Evolutionary conservation across 371 early-diverging fungal genomes (phyloP), one percentile per base, ranked within the genome.

Genomic region (Haplosporangium sp.): DNA sequence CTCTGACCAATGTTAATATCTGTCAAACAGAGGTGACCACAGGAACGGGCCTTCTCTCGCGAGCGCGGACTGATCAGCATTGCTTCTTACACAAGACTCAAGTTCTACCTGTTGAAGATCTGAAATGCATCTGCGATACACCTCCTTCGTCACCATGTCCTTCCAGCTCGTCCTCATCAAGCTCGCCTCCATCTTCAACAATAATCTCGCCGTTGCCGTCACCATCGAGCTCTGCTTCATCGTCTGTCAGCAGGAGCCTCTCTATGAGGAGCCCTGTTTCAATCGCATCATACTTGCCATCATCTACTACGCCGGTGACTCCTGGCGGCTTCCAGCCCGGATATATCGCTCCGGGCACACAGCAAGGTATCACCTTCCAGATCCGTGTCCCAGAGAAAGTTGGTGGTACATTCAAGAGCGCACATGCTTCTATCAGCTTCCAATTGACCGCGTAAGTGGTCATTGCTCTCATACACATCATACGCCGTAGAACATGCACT

Each of bases 371-470:
- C 13, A 21, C 72, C 10, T 68, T 77, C 63, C 64, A 67, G 20
- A 77, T 77, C 61, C 67, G 62, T 1, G 57, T 77, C 9, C 79
- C 79, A 0, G 67, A 67, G 41, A 71, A 68, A 16, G 79, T 77
- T 20, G 68, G 72, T 1, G 79, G 79, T 0, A 59, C 67, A 0
- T 77, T 71, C 48, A 67, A 68, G 43, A 71, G 61, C 11, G 61
- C 68, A 0, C 67, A 64, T 46, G 79, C 72, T 13, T 77, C 72
- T 10, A 59, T 77, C 52, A 60, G 50, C 48, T 72, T 71, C 14
- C 72, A 67, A 10, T 45, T 77, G 7, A 67, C 62, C 3, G 79
- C 79, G 72, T 77, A 72, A 55, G 72, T 66, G 12, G 29, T 29
- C 29, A 2, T 29, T 29, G 4, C 29, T 29, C 29, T 4, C 29